Evolutionary conservation across 352 stramenopile genomes (phyloP).

Genomic region (Phytophthora ohioensis): DNA sequence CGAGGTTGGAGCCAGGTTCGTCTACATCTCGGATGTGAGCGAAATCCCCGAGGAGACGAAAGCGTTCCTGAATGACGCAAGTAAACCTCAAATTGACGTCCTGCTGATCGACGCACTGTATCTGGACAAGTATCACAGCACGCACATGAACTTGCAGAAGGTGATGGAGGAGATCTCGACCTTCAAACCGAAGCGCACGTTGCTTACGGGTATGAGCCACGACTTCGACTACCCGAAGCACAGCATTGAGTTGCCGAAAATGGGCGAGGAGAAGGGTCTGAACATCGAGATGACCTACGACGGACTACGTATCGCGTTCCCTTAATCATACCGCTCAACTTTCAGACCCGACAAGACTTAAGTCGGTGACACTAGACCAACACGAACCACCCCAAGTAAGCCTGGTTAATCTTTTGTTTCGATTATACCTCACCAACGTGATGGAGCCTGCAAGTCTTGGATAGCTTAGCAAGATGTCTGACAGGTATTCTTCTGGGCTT

Average conservation of each 20-base stretch:
- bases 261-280: conserved; percentile 65
- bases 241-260: conserved; percentile 50
- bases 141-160: conserved; percentile 87
- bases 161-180: conserved; percentile 68
- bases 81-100: conserved; percentile 71
- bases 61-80: conserved; percentile 61
- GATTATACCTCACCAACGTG: background rate
- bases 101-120: conserved; percentile 88
- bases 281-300: conserved; percentile 88
- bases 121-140: conserved; percentile 78
- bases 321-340: conserved; percentile 19
- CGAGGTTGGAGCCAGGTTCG: conserved; percentile 71
- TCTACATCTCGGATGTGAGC: conserved; percentile 92
- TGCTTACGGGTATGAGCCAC: conserved; percentile 90
- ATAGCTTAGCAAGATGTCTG: too few species aligned
- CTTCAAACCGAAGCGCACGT: conserved; percentile 73
- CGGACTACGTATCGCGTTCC: conserved; percentile 66
- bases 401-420: background rate
- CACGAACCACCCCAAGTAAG: background rate
- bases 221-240: conserved; percentile 81
- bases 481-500: too few species aligned
- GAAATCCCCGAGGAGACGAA: conserved; percentile 70
- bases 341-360: conserved; percentile 8
- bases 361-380: background rate
- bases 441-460: background rate